Conservation (phyloP, 2,329 filamentous ascomycete species). For the Dactylonectria macrodidyma region DNA sequence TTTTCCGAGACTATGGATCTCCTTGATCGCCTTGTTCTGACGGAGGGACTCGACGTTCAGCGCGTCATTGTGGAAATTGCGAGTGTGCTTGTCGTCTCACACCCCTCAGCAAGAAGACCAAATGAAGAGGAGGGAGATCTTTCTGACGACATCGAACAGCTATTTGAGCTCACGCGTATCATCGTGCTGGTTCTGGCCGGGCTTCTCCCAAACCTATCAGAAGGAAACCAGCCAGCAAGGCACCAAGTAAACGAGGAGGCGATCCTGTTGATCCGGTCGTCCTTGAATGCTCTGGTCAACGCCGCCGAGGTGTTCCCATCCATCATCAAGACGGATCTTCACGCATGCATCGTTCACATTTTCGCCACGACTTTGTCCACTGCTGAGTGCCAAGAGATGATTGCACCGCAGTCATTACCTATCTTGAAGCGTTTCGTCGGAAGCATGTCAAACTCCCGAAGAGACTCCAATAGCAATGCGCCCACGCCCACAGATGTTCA, state of each 20-base stretch:
- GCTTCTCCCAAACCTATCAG: conserved; percentile 85
- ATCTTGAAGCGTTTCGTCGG: conserved; percentile 93
- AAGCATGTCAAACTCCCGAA: conserved; percentile 73
- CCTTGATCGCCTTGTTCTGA: conserved; percentile 91
- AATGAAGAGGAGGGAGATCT: conserved; percentile 79
- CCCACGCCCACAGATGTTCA: conserved; percentile 74
- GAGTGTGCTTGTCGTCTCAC: conserved; percentile 88
- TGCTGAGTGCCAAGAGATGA: conserved; percentile 84
- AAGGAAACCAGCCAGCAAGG: conserved; percentile 75
- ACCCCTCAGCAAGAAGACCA: conserved; percentile 83
- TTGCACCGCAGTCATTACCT: conserved; percentile 90
- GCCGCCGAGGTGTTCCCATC: conserved; percentile 96
- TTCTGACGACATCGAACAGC: conserved; percentile 96
- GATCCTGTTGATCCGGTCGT: conserved; percentile 82
- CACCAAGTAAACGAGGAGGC: conserved; percentile 91
- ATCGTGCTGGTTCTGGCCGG: conserved; percentile 94
- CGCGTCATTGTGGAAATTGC: conserved; percentile 95
- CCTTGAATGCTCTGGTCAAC: conserved; percentile 91
- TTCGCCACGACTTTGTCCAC: conserved; percentile 94
- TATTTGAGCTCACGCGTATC: conserved; percentile 96
- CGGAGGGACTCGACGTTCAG: conserved; percentile 90
- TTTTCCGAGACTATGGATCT: conserved; percentile 98
- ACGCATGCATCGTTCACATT: conserved; percentile 97
- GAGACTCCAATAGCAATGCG: conserved; percentile 54
- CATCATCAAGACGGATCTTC: conserved; percentile 95